A percentile compares a stretch with the other conserved stretches of the same genome.
phyloP scores from a whole-genome alignment of 1,284 basidiomycete genomes.

The Ustilago tritici region DNA sequence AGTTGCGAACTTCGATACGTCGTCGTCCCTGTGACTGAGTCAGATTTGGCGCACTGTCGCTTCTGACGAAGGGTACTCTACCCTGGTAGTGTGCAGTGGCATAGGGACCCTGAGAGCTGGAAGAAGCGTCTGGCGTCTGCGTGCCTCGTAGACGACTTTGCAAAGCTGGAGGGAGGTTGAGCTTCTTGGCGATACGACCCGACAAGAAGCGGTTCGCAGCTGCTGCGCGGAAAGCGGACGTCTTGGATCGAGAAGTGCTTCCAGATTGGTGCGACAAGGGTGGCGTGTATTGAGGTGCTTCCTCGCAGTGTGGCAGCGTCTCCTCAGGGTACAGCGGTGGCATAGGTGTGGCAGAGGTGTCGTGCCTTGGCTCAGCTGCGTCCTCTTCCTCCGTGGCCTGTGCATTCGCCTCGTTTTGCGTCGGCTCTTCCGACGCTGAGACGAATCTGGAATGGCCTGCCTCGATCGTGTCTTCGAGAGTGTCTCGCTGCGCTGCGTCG shows the following conservation, averaged over 20 bases:
- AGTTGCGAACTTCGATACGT: conserved; percentile 35
- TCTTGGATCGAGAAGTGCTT: conserved; percentile 31
- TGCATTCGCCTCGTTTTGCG: not conserved
- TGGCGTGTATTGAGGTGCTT: conserved; percentile 44
- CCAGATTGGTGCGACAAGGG: conserved; percentile 21
- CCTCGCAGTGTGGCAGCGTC: conserved; percentile 36
- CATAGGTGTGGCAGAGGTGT: conserved; percentile 14
- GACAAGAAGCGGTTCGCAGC: conserved; percentile 46
- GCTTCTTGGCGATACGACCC: conserved; percentile 46
- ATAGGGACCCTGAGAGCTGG: not conserved
- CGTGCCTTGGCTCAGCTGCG: conserved; percentile 3
- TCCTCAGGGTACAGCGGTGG: conserved; percentile 42
- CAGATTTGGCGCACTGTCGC: conserved; percentile 45
- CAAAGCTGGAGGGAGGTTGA: conserved; percentile 33
- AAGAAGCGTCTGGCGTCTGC: conserved; percentile 20
- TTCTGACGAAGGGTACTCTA: conserved; percentile 28
- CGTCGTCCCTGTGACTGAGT: conserved; percentile 10
- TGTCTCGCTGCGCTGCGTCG: conserved; percentile 1
- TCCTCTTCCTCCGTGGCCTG: not conserved
- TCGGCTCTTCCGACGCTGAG: not conserved
- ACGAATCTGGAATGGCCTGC: conserved; percentile 1
- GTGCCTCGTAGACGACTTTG: conserved; percentile 41
- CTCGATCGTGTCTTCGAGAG: conserved; percentile 25
- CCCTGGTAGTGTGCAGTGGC: not conserved
- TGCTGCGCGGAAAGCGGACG: conserved; percentile 32